Conservation (phyloP, 1,139 yeast species). For the Diutina siamensis region DNA sequence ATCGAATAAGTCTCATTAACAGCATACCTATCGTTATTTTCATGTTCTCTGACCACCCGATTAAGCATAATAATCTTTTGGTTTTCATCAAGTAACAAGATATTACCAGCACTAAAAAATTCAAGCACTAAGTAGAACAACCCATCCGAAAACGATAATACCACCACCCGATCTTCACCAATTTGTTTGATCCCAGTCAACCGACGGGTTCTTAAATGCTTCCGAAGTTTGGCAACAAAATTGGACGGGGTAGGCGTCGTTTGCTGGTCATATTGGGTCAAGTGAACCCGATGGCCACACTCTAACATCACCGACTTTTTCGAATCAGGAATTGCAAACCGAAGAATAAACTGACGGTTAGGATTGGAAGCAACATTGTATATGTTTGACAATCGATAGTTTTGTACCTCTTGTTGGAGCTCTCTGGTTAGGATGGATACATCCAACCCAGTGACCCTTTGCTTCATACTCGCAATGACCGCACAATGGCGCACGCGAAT, state of each 20-base stretch:
- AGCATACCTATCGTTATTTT: conserved; percentile 47
- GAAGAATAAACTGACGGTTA: conserved; percentile 62
- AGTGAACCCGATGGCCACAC: conserved; percentile 74
- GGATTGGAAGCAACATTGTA: conserved; percentile 63
- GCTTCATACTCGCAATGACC: conserved; percentile 27
- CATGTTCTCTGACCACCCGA: conserved; percentile 67
- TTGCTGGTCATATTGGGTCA: conserved; percentile 72
- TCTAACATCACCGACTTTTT: conserved; percentile 69
- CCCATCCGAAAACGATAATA: conserved; percentile 75
- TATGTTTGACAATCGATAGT: conserved; percentile 72
- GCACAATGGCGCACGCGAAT: not conserved
- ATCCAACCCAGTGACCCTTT: conserved; percentile 79
- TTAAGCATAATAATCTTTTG: conserved; percentile 61
- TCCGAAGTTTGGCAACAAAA: conserved; percentile 76
- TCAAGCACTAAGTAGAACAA: conserved; percentile 70
- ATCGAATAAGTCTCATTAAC: conserved; percentile 61
- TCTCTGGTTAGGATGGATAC: conserved; percentile 63
- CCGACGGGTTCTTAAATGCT: conserved; percentile 74
- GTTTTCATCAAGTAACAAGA: conserved; percentile 62
- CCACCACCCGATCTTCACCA: conserved; percentile 68
- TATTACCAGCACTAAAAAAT: conserved; percentile 91
- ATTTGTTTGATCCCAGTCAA: conserved; percentile 64
- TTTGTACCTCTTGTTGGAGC: conserved; percentile 41
- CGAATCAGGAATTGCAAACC: conserved; percentile 76
- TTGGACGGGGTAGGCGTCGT: conserved; percentile 74